A percentile compares a stretch with the other conserved stretches of the same genome.
Evolutionary conservation across 2,329 filamentous ascomycete species (phyloP).

Genomic region (Paecilomyces dactylethromorphus): DNA sequence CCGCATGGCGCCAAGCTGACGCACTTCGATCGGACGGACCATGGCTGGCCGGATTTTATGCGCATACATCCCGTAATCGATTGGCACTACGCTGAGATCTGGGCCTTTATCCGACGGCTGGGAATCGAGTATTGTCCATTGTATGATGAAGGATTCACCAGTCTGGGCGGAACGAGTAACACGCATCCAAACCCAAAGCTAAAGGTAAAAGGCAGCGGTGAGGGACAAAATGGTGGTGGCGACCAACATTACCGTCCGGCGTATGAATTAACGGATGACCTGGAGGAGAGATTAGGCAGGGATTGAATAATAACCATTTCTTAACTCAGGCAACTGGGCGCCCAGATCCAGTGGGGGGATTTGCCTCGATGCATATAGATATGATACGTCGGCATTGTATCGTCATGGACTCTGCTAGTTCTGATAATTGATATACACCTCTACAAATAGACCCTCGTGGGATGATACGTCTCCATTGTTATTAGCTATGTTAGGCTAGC

Average conservation of each 20-base stretch:
- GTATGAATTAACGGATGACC: constrained; percentile 9
- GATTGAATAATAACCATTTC: neutral
- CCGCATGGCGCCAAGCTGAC: constrained; percentile 75
- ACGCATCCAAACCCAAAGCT: constrained; percentile 73
- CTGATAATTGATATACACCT: neutral
- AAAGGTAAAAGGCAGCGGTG: neutral
- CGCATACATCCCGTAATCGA: constrained; percentile 92
- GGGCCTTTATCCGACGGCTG: constrained; percentile 70
- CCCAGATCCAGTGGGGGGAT: neutral
- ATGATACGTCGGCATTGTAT: neutral
- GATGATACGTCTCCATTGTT: neutral
- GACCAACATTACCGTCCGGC: constrained; percentile 6
- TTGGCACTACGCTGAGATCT: constrained; percentile 94
- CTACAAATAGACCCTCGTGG: neutral
- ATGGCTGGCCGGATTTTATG: constrained; percentile 88
- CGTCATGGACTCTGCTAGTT: neutral
- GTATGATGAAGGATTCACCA: constrained; percentile 87
- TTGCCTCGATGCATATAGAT: neutral
- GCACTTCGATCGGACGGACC: constrained; percentile 81
- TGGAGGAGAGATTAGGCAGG: constrained; percentile 1
- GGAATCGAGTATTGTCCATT: constrained; percentile 76
- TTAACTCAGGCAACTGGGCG: neutral
- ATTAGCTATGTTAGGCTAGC: neutral
- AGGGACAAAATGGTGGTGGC: neutral
- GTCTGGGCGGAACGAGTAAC: constrained; percentile 81